Conservation (phyloP, 352 stramenopile genomes). For the Peronospora belbahrii region DNA sequence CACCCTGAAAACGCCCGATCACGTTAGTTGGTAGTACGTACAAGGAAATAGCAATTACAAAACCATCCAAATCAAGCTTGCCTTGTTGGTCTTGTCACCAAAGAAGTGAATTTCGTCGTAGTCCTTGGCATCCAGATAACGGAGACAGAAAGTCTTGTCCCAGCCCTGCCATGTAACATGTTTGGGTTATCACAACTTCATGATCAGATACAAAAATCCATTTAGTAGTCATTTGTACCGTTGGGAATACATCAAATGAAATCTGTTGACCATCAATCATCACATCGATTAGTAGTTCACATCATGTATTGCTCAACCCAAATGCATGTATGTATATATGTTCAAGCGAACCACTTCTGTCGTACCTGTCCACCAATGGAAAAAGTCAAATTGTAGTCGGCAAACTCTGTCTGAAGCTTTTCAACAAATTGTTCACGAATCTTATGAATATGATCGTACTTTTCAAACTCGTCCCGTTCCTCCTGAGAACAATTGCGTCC, state of each 20-base stretch:
- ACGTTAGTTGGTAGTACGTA: neutral
- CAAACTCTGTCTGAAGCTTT: slow-evolving; percentile 91
- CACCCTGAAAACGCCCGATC: slow-evolving; percentile 49
- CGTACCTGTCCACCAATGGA: slow-evolving; percentile 93
- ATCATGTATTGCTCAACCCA: too few relatives aligned
- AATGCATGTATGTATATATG: too few relatives aligned
- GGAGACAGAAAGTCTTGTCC: slow-evolving; percentile 99
- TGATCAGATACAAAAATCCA: neutral
- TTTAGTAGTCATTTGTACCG: slow-evolving; percentile 9
- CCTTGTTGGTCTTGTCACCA: slow-evolving; percentile 97
- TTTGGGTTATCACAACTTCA: too few relatives aligned
- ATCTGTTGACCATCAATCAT: slow-evolving; percentile 67
- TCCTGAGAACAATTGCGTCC: slow-evolving; percentile 96
- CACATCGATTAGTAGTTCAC: neutral
- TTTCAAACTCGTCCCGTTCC: slow-evolving; percentile 97
- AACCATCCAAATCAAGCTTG: slow-evolving; percentile 18
- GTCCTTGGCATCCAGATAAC: slow-evolving; percentile 88
- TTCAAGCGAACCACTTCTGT: neutral
- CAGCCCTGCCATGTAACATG: slow-evolving; percentile 84
- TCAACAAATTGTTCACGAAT: slow-evolving; percentile 94
- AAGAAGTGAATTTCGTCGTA: slow-evolving; percentile 99
- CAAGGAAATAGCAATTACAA: slow-evolving; percentile 2
- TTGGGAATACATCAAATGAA: slow-evolving; percentile 98
- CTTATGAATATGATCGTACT: slow-evolving; percentile 92
- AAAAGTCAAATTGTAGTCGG: slow-evolving; percentile 94